Conservation (phyloP, 2,329 filamentous ascomycete genomes). For the Fusarium sp. region DNA sequence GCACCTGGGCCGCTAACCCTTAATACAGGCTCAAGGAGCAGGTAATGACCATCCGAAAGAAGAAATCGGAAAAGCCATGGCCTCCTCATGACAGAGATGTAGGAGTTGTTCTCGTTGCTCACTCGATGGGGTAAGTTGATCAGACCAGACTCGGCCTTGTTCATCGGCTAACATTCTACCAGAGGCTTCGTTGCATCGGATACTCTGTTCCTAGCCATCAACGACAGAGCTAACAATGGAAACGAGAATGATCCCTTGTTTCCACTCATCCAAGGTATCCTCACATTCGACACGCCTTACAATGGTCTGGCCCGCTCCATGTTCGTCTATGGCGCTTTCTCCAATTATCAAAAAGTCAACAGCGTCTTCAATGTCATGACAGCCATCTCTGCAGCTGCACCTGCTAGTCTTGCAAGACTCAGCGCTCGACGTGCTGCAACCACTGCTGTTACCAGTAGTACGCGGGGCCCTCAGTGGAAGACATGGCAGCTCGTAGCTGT, state of each 20-base stretch:
- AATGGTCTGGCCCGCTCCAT: slow-evolving; percentile 70
- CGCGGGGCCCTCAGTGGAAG: slow-evolving; percentile 56
- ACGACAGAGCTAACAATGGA: slow-evolving; percentile 63
- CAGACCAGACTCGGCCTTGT: too few relatives aligned
- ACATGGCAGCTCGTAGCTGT: slow-evolving; percentile 74
- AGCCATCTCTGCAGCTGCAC: slow-evolving; percentile 59
- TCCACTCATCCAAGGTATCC: slow-evolving; percentile 80
- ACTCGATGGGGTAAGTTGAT: slow-evolving; percentile 74
- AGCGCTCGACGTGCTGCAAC: slow-evolving; percentile 30
- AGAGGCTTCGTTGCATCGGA: slow-evolving; percentile 86
- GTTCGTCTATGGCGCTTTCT: slow-evolving; percentile 69
- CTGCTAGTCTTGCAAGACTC: slow-evolving; percentile 52
- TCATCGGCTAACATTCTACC: not conserved
- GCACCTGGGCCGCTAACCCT: not conserved
- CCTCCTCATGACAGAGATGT: slow-evolving; percentile 84
- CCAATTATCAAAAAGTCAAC: slow-evolving; percentile 66
- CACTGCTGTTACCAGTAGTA: slow-evolving; percentile 35
- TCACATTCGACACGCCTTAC: slow-evolving; percentile 88
- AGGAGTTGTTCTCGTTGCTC: slow-evolving; percentile 80
- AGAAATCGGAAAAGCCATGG: slow-evolving; percentile 74
- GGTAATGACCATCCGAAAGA: slow-evolving; percentile 80
- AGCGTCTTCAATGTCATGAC: slow-evolving; percentile 67
- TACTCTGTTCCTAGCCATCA: slow-evolving; percentile 75
- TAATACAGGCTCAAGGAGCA: slow-evolving; percentile 75
- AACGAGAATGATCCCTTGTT: slow-evolving; percentile 66